A percentile compares a stretch with the other conserved stretches of the same genome.
These are phyloP conservation scores for Linnemannia elongata DNA, from an alignment of 192 early-diverging fungal species.

Conservation along the genomic window DNA sequence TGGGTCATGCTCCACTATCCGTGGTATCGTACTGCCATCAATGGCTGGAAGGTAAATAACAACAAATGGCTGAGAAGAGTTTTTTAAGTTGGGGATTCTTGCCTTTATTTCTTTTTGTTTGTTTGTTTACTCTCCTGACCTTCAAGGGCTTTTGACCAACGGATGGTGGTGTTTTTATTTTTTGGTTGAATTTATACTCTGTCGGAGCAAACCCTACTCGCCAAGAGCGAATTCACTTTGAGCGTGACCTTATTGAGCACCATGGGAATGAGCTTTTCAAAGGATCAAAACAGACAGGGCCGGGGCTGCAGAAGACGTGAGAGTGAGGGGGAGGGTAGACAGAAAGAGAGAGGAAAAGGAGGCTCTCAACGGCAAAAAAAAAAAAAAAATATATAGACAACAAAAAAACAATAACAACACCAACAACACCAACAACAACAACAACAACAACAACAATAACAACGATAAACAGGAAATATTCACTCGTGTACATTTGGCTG, in stretches of 20 bases:
- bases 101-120: conserved; percentile 11
- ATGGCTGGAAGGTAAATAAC: conserved; percentile 71
- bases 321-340: background rate
- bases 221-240: conserved; percentile 19
- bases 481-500: background rate
- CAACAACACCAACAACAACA: background rate
- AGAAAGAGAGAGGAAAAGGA: background rate
- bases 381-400: too few relatives aligned
- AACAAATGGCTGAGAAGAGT: conserved; percentile 6
- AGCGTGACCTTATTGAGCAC: conserved; percentile 41
- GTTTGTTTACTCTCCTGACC: background rate
- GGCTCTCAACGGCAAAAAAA: background rate
- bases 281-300: conserved; percentile 4
- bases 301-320: background rate
- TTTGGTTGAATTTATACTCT: conserved; percentile 26
- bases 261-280: conserved; percentile 27
- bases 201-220: conserved; percentile 36
- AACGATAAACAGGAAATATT: background rate
- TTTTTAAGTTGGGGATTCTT: conserved; percentile 6
- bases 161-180: background rate
- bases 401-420: background rate
- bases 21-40: conserved; percentile 82
- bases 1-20: conserved; percentile 86
- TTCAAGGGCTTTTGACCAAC: background rate
- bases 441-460: background rate